Evolutionary conservation across 2,329 filamentous ascomycete species (phyloP), one percentile per base, ranked within the genome.

Genomic region (Colletotrichum sublineola): DNA sequence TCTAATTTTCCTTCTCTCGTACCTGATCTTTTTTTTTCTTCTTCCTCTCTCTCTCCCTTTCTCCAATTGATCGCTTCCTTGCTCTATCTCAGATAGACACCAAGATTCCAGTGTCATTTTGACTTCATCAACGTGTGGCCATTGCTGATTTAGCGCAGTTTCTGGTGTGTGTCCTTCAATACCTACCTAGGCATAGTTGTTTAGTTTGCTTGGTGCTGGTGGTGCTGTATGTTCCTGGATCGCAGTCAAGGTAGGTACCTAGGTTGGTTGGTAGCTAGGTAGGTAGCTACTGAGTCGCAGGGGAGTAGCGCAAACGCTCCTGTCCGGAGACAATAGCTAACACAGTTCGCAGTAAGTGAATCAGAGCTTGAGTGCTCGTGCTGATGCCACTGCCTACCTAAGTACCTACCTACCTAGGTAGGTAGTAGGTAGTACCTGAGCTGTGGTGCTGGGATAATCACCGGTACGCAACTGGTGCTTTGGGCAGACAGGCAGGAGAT

Each of bases 401-500:
- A 15, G 42, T 18, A 44, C 5, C 42, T 44, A 20, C 15, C 15
- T 42, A 38, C 36, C 2, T 9, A 9, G 2, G 9, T 38, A 38
- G 36, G 5, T 38, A 38, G 2, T 11, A 38, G 36, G 36, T 38
- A 38, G 9, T 24, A 24, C 6, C 36, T 38, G 36, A 5, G 9
- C 58, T n/a, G 44, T 11, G 18, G 15, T 33, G 11, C 58, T 48
- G 42, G 58, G n/a, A 15, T 40, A 18, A 42, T 29, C 38, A 44
- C 57, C 29, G 20, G 46, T 29, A 52, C 48, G 60, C 60, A 24
- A 63, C 44, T 46, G 44, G 46, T 31, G 44, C 60, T 38, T 63
- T 63, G 61, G 61, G 61, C 46, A 63, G 61, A 29, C 61, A 38
- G 46, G 61, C 61, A 63, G 61, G 18, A 63, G 5, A 56, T 33